Base-by-base conservation (phyloP, 352 stramenopile species). In the Phytophthora parvispora region DNA sequence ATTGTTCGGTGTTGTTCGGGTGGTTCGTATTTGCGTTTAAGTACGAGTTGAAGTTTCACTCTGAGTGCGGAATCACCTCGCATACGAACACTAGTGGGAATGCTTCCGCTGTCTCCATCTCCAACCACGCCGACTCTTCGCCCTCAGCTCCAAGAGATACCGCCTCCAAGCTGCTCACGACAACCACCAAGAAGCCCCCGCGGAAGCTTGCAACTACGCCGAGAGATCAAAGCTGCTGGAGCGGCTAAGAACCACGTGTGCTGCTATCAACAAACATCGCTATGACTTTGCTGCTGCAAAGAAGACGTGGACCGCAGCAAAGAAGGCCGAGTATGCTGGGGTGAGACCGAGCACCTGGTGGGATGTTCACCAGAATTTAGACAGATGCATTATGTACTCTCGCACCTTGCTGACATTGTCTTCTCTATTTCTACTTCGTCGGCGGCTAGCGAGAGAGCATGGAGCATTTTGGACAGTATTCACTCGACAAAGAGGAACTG, bases 371-470 rank as follows among this genome's bases (percentile, higher is more conserved):
- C n/a, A n/a, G n/a, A n/a, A n/a, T n/a, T 13, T 4, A 25, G 48
- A 7, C 29, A 15, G 8, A 34, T 25, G 4, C 22, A 63, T 16
- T 3, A 16, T 3, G 15, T 1, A 8, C n/a, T 55, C 20, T 64
- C 31, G 1, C 13, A 55, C 3, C 6, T 64, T 10, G 57, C 57
- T 12, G 22, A 51, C 6, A 6, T 64, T 13, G 29, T 64, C 6
- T 64, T 64, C 16, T 6, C 24, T 9, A 50, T 64, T 50, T 13
- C 57, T 12, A 64, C 57, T 3, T 64, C 57, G 1, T 32, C 5
- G 8, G 56, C 56, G 16, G 42, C 56, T 3, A 63, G 56, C n/a
- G 56, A 54, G 12, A 28, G 27, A 22, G 56, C 43, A 9, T 63
- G 40, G 42, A 63, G 42, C 34, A 63, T 63, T 20, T 20, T 22